These are phyloP conservation scores for Solanum gandarillasii DNA, from an alignment of 257 asterid genomes.

Conservation along the genomic window DNA sequence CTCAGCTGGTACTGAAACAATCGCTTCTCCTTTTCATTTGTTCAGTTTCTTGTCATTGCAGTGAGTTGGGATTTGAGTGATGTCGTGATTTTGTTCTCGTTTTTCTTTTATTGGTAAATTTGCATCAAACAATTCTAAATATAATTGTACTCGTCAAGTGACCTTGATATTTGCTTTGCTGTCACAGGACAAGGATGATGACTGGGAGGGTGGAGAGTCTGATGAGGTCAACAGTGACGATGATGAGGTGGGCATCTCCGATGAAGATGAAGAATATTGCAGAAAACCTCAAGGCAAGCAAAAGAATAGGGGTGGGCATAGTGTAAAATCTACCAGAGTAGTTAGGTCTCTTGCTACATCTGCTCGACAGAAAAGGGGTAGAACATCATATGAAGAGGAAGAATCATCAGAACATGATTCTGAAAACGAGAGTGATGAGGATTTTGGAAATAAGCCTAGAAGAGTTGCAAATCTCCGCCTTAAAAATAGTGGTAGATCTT, in stretches of 20 bases:
- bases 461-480: slow-evolving; percentile 43
- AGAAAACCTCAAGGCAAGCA: slow-evolving; percentile 51
- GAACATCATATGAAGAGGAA: slow-evolving; percentile 57
- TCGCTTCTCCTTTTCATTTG: neutral
- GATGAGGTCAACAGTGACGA: slow-evolving; percentile 58
- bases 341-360: slow-evolving; percentile 32
- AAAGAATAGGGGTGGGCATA: slow-evolving; percentile 43
- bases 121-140: neutral
- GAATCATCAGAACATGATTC: slow-evolving; percentile 69
- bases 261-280: slow-evolving; percentile 50
- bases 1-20: neutral
- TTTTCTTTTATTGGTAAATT: neutral
- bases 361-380: slow-evolving; percentile 50
- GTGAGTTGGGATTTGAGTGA: neutral
- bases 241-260: slow-evolving; percentile 63
- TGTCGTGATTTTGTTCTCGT: neutral
- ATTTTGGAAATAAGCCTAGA: slow-evolving; percentile 40
- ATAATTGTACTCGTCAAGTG: neutral
- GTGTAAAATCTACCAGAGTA: slow-evolving; percentile 49
- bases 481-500: slow-evolving; percentile 46
- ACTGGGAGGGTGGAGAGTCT: slow-evolving; percentile 90
- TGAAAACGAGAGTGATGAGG: slow-evolving; percentile 62
- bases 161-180: slow-evolving; percentile 2
- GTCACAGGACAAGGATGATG: slow-evolving; percentile 65
- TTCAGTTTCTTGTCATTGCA: neutral